A percentile compares a stretch with the other conserved stretches of the same genome.
Conservation (phyloP, 352 stramenopile species). For the Blastocystis sp. region DNA sequence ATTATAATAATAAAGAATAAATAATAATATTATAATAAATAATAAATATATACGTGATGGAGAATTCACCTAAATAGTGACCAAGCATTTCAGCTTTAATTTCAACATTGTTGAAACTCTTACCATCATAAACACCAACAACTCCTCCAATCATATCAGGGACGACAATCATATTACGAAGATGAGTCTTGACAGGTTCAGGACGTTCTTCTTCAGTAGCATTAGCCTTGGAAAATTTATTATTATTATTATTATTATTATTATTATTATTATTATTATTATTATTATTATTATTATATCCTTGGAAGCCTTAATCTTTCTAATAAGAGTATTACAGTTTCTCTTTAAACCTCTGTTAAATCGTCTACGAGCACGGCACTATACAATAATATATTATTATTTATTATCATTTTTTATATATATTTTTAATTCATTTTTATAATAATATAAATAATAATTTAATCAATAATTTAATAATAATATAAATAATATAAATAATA, state of each 20-base stretch:
- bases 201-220: constrained; percentile 76
- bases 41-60: constrained; percentile 72
- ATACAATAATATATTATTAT: background rate
- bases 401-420: too few relatives aligned
- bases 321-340: constrained; percentile 97
- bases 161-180: constrained; percentile 99
- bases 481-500: too few relatives aligned
- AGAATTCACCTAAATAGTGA: constrained; percentile 98
- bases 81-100: constrained; percentile 99
- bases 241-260: constrained; percentile 52
- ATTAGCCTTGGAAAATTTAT: constrained; percentile 74
- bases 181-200: constrained; percentile 93
- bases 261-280: too few relatives aligned
- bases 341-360: constrained; percentile 95
- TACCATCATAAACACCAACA: constrained; percentile 98
- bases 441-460: too few relatives aligned
- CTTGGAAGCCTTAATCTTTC: constrained; percentile 85
- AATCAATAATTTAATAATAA: too few relatives aligned
- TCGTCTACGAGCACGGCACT: constrained; percentile 71
- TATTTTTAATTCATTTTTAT: constrained; percentile 8
- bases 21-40: constrained; percentile 29
- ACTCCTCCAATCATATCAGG: constrained; percentile 99
- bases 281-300: too few relatives aligned
- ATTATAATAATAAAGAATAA: background rate
- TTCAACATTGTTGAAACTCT: constrained; percentile 96